Evolutionary conservation across 176 grass and related monocot genomes (phyloP).

Genomic region (Bromus sterilis): DNA sequence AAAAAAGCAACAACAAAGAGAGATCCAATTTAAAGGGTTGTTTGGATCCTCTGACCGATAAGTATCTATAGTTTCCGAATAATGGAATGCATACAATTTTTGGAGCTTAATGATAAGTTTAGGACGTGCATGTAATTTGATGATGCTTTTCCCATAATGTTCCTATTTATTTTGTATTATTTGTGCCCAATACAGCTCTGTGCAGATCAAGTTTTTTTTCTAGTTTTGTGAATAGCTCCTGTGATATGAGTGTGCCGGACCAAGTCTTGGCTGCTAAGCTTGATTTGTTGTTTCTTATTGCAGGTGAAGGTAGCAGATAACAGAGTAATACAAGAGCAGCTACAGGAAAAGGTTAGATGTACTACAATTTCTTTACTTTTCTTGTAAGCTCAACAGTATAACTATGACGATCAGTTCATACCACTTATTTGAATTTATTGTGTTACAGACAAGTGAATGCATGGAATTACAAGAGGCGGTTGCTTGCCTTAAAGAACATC

Average conservation of each 20-base stretch:
- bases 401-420: neutral
- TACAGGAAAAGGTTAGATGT: slow-evolving; percentile 72
- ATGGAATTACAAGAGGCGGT: slow-evolving; percentile 67
- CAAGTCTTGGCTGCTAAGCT: neutral
- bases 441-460: slow-evolving; percentile 67
- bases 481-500: slow-evolving; percentile 61
- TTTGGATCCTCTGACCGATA: neutral
- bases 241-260: neutral
- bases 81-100: neutral
- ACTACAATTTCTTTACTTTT: neutral
- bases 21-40: neutral
- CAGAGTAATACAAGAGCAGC: slow-evolving; percentile 94
- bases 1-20: no score
- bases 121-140: neutral
- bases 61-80: neutral
- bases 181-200: neutral
- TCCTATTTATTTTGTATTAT: neutral
- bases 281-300: slow-evolving; percentile 28
- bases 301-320: slow-evolving; percentile 97
- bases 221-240: neutral
- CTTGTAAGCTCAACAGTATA: slow-evolving; percentile 10
- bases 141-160: neutral
- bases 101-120: neutral
- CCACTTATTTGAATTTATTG: slow-evolving; percentile 16
- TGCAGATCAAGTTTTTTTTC: neutral